Conservation (phyloP, 108 stramenopile species). For the Skeletonema costatum region DNA sequence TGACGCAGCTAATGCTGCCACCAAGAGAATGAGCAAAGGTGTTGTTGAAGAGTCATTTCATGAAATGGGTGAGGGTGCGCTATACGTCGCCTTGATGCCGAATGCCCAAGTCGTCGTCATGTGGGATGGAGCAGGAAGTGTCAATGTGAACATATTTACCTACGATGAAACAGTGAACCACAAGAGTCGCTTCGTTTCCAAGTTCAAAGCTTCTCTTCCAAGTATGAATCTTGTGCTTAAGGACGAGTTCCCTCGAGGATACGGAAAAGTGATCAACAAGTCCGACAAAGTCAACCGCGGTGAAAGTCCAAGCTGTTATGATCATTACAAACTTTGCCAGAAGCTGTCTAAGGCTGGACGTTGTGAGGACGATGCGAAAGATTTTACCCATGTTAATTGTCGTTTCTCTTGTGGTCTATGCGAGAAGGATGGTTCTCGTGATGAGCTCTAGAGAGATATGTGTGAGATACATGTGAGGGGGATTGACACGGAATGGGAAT, state of each 20-base stretch:
- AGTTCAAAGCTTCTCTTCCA: conserved; percentile 28
- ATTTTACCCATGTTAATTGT: conserved; percentile 34
- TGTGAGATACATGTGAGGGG: too few relatives aligned
- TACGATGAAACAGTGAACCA: conserved; percentile 43
- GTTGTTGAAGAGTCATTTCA: conserved; percentile 16
- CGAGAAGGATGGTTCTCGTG: conserved; percentile 3
- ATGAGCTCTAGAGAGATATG: background rate
- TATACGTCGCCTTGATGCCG: conserved; percentile 33
- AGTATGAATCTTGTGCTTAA: conserved; percentile 35
- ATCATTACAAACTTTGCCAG: conserved; percentile 41
- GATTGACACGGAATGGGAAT: too few relatives aligned
- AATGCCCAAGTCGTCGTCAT: conserved; percentile 43
- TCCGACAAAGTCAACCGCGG: conserved; percentile 36
- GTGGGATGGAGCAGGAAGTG: conserved; percentile 64
- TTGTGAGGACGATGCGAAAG: conserved; percentile 19
- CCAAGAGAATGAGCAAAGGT: conserved; percentile 9
- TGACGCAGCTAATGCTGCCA: conserved; percentile 15
- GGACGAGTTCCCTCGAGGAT: conserved; percentile 69
- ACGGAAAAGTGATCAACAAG: conserved; percentile 49
- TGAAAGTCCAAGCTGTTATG: conserved; percentile 46
- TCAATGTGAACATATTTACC: conserved; percentile 67
- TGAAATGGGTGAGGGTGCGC: conserved; percentile 63
- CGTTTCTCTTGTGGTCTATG: conserved; percentile 35
- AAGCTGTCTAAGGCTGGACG: conserved; percentile 7
- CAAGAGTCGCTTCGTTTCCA: conserved; percentile 10